Evolutionary conservation across 306 rosid species (phyloP).

Genomic region (Macrotyloma uniflorum): DNA sequence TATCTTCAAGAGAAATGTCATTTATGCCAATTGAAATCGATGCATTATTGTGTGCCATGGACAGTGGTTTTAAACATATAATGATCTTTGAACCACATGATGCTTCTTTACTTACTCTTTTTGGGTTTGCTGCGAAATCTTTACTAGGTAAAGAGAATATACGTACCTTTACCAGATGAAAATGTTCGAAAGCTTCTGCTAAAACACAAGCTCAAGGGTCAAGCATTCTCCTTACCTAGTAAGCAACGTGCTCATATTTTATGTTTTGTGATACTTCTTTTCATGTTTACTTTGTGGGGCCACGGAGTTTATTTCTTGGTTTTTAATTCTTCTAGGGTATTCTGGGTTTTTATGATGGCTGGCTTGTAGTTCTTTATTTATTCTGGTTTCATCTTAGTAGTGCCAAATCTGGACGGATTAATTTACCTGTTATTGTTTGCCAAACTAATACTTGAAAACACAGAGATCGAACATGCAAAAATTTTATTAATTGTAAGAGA

Average conservation of each 20-base stretch:
- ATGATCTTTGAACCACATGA: not conserved
- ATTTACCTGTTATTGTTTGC: not conserved
- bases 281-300: not conserved
- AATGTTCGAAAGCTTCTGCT: slow-evolving; percentile 76
- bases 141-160: slow-evolving; percentile 88
- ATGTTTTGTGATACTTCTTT: slow-evolving; percentile 14
- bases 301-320: not conserved
- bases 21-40: slow-evolving; percentile 6
- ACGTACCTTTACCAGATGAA: slow-evolving; percentile 85
- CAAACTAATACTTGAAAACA: slow-evolving; percentile 7
- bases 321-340: slow-evolving; percentile 6
- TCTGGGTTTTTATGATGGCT: slow-evolving; percentile 1
- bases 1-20: not conserved
- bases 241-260: slow-evolving; percentile 47
- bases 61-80: not conserved
- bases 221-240: slow-evolving; percentile 91
- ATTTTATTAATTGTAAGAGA: not conserved
- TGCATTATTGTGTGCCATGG: slow-evolving; percentile 2
- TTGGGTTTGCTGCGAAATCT: slow-evolving; percentile 36
- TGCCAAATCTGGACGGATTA: not conserved
- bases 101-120: slow-evolving; percentile 28
- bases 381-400: not conserved
- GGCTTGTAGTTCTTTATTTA: slow-evolving; percentile 7
- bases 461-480: not conserved
- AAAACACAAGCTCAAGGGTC: slow-evolving; percentile 90